Evolutionary conservation across 305 asterid species (phyloP), one percentile per base, ranked within the genome.

Genomic region (Rubia tinctorum): DNA sequence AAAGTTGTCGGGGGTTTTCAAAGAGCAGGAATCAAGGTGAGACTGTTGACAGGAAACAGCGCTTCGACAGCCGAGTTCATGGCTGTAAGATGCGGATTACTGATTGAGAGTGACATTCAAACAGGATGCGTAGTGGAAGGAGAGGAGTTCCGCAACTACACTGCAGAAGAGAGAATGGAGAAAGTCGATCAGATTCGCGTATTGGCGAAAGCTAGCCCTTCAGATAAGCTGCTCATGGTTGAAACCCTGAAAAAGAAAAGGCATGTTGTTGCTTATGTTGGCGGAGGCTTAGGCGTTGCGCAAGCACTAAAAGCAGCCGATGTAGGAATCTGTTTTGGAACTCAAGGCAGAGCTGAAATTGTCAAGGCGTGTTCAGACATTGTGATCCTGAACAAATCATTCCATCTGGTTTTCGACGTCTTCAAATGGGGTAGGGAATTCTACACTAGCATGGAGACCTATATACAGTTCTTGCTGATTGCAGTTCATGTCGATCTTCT

Each of bases 361-460:
- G 70, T 74, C 4, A 81, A 71, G 71, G 82, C 71, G 18, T 66
- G 56, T 75, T 76, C 87, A 18, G 86, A 84, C 53, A 68, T 82
- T 49, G 66, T 79, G 68, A 79, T 84, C 73, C 18, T 44, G n/a
- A 83, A 74, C 51, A 83, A 81, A 56, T 63, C 73, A 63, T 79
- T 86, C 42, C 66, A 69, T 27, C 61, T 83, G 4, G 65, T 86
- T 23, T 80, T 76, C 4, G 59, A 56, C 51, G 82, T 79, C 49
- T 65, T 83, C 72, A 76, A 69, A 62, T 81, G 91, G 86, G 86
- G 85, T 3, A 45, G 87, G 75, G 73, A 81, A 51, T 64, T 79
- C 27, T 75, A 76, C 77, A 71, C 71, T 66, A 86, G 77, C 70
- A 78, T 82, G 71, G 82, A 82, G 73, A 73, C 73, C 9, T 79